Evolutionary conservation across 768 basidiomycete species (phyloP).

Genomic region (Podaxis pistillaris): DNA sequence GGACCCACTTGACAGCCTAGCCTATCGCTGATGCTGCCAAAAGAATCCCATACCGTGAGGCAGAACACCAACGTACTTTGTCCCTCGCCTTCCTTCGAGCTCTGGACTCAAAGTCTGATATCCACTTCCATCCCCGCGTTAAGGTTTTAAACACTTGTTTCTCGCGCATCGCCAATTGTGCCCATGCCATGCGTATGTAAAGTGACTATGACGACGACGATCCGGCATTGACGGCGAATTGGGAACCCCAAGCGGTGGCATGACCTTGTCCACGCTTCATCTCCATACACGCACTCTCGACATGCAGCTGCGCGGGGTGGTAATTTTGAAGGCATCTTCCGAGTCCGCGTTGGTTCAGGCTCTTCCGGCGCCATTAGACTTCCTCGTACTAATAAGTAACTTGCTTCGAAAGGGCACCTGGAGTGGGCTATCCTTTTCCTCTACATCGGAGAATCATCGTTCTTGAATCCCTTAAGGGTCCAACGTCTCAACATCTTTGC

Average conservation of each 20-base stretch:
- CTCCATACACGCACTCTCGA: background rate
- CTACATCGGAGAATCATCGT: background rate
- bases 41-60: background rate
- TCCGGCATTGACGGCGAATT: constrained; percentile 1
- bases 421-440: background rate
- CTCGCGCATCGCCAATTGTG: background rate
- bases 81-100: background rate
- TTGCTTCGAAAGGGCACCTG: background rate
- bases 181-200: background rate
- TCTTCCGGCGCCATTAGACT: background rate
- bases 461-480: background rate
- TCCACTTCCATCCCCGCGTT: background rate
- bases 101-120: background rate
- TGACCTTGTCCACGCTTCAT: background rate
- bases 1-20: constrained; percentile 6
- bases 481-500: background rate
- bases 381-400: background rate
- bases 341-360: constrained; percentile 3
- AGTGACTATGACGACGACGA: background rate
- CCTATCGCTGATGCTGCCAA: background rate
- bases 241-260: background rate
- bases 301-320: constrained; percentile 1
- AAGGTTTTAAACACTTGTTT: constrained; percentile 7
- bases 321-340: constrained; percentile 2
- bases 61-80: background rate